Evolutionary conservation across 768 basidiomycete species (phyloP).

Genomic region (Crepidotus variabilis): DNA sequence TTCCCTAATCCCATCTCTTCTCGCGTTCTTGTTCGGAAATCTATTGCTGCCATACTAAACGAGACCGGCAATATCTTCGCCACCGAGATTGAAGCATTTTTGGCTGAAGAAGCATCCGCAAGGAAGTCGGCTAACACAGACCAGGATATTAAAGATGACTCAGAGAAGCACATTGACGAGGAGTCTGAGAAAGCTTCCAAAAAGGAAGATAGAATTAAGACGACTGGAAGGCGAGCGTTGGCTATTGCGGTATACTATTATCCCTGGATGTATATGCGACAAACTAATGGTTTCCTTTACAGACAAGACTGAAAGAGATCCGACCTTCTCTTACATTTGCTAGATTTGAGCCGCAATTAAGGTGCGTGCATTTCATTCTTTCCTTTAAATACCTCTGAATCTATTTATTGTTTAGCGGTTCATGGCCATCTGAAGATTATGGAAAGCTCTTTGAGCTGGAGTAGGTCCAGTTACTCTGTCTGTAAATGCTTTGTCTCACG

Average conservation of each 20-base stretch:
- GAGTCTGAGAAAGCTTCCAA: conserved; percentile 23
- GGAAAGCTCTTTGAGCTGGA: conserved; percentile 26
- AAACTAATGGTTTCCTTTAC: not conserved
- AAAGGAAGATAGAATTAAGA: conserved; percentile 36
- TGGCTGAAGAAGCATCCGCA: conserved; percentile 37
- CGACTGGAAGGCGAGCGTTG: conserved; percentile 30
- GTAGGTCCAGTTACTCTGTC: conserved; percentile 16
- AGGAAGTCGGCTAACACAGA: conserved; percentile 20
- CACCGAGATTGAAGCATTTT: conserved; percentile 39
- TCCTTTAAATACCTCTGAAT: not conserved
- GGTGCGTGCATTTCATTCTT: conserved; percentile 24
- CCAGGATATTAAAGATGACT: conserved; percentile 24
- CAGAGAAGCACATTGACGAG: conserved; percentile 3
- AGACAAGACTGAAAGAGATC: conserved; percentile 36
- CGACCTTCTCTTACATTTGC: conserved; percentile 34
- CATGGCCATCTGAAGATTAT: conserved; percentile 39
- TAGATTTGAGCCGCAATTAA: conserved; percentile 37
- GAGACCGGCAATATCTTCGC: conserved; percentile 36
- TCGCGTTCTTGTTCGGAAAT: conserved; percentile 37
- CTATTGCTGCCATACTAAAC: conserved; percentile 30
- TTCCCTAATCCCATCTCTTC: conserved; percentile 41
- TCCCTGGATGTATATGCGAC: not conserved
- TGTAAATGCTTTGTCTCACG: not conserved
- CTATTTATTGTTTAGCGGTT: conserved; percentile 24
- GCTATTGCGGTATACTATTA: conserved; percentile 27